Percentiles rank a stretch among this genome's conserved stretches.
phyloP scores from a whole-genome alignment of 768 basidiomycete genomes.

The Tephrocybe sp. region DNA sequence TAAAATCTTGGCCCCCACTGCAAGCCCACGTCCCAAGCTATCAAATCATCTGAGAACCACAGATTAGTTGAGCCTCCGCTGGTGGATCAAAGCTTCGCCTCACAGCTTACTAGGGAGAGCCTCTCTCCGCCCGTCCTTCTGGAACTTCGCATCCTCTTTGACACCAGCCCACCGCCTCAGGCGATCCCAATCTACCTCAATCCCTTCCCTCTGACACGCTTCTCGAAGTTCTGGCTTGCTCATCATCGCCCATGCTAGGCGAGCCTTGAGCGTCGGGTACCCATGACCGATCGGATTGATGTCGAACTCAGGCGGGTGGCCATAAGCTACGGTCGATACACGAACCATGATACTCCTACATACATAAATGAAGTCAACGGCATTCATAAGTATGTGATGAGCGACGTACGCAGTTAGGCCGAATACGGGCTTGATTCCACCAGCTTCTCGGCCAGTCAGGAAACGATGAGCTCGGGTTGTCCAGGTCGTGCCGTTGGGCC shows the following conservation, averaged over 20 bases:
- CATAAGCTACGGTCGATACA: constrained; percentile 45
- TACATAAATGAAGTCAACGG: constrained; percentile 14
- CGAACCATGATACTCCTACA: constrained; percentile 45
- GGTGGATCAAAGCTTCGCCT: not conserved
- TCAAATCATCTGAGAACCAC: not conserved
- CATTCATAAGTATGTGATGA: not conserved
- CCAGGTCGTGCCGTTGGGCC: constrained; percentile 35
- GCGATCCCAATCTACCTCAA: constrained; percentile 31
- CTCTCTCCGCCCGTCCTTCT: constrained; percentile 8
- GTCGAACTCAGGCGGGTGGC: constrained; percentile 44
- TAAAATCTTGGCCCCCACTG: not conserved
- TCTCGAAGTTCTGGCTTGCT: constrained; percentile 34
- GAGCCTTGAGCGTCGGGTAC: constrained; percentile 32
- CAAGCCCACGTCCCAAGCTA: not conserved
- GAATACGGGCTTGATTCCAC: constrained; percentile 86
- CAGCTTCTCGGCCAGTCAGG: constrained; percentile 81
- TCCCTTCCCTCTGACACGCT: constrained; percentile 38
- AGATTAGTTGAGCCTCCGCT: not conserved
- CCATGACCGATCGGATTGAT: constrained; percentile 28
- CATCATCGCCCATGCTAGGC: constrained; percentile 46
- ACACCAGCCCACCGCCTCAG: constrained; percentile 27
- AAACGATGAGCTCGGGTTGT: constrained; percentile 70
- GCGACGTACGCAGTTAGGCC: constrained; percentile 80
- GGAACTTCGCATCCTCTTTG: constrained; percentile 12
- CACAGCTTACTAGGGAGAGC: constrained; percentile 16